Evolutionary conservation across 2,329 filamentous ascomycete species (phyloP).

Genomic region (Fusarium sp.): DNA sequence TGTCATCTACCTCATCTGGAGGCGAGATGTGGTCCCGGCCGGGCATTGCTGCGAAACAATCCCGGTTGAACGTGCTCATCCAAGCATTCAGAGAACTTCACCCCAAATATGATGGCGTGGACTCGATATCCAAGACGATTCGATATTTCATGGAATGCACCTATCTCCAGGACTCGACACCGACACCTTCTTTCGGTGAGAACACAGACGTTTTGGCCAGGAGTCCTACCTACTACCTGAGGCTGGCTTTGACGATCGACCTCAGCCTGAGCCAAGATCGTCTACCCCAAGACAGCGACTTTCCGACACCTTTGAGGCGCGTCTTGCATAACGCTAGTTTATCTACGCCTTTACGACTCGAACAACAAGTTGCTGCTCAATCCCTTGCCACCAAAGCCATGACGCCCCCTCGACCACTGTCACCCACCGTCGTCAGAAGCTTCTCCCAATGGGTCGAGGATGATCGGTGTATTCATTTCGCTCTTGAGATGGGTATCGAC

Average conservation of each 20-base stretch:
- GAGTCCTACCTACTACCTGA: constrained; percentile 30
- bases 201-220: constrained; percentile 18
- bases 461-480: constrained; percentile 27
- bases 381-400: not conserved
- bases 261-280: constrained; percentile 35
- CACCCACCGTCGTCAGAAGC: constrained; percentile 12
- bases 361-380: constrained; percentile 2
- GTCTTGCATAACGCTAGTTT: constrained; percentile 4
- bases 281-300: constrained; percentile 28
- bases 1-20: constrained; percentile 25
- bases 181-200: not conserved
- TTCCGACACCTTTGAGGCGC: constrained; percentile 13
- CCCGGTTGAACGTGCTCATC: constrained; percentile 31
- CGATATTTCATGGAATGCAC: constrained; percentile 38
- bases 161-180: constrained; percentile 4
- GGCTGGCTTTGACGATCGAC: constrained; percentile 33
- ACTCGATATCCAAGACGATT: constrained; percentile 37
- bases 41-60: constrained; percentile 27
- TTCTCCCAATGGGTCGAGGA: constrained; percentile 35
- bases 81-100: constrained; percentile 35
- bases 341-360: constrained; percentile 17
- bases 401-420: constrained; percentile 13
- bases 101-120: constrained; percentile 34
- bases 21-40: constrained; percentile 25
- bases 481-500: constrained; percentile 33